Percentiles rank a stretch among this genome's conserved stretches.
Evolutionary conservation across 495 filamentous ascomycete species (phyloP).

Genomic region (Cercophora sp.): DNA sequence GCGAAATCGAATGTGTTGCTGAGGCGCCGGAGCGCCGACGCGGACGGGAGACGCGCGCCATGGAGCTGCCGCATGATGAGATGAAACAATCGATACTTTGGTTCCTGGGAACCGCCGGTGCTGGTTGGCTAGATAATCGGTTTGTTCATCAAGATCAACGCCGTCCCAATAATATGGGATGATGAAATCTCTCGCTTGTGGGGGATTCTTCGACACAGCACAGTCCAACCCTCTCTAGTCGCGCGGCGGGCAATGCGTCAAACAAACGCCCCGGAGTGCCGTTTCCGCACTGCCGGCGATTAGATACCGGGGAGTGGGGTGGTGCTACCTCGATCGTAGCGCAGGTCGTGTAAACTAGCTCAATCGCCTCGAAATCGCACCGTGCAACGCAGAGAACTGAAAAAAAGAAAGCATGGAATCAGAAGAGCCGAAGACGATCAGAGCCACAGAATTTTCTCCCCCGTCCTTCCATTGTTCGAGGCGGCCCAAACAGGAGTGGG

Average conservation of each 20-base stretch:
- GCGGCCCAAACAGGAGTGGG: slow-evolving; percentile 12
- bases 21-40: slow-evolving; percentile 23
- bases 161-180: too few species aligned
- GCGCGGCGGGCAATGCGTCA: too few species aligned
- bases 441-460: slow-evolving; percentile 1
- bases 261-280: slow-evolving; percentile 24
- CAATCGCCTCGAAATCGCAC: too few species aligned
- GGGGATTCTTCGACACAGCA: too few species aligned
- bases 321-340: slow-evolving; percentile 8
- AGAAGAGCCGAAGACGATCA: not conserved
- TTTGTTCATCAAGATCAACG: too few species aligned
- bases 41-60: not conserved
- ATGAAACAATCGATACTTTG: too few species aligned
- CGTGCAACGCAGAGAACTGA: not conserved
- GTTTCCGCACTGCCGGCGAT: slow-evolving; percentile 24
- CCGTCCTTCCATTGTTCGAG: slow-evolving; percentile 15
- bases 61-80: not conserved
- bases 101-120: too few species aligned
- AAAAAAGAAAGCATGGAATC: not conserved
- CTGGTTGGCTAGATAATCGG: too few species aligned
- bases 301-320: slow-evolving; percentile 4
- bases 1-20: slow-evolving; percentile 2
- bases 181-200: too few species aligned
- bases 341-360: too few species aligned
- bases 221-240: too few species aligned